Conservation (phyloP, 1,139 yeast species). For the Entelexis sorbosivorans region DNA sequence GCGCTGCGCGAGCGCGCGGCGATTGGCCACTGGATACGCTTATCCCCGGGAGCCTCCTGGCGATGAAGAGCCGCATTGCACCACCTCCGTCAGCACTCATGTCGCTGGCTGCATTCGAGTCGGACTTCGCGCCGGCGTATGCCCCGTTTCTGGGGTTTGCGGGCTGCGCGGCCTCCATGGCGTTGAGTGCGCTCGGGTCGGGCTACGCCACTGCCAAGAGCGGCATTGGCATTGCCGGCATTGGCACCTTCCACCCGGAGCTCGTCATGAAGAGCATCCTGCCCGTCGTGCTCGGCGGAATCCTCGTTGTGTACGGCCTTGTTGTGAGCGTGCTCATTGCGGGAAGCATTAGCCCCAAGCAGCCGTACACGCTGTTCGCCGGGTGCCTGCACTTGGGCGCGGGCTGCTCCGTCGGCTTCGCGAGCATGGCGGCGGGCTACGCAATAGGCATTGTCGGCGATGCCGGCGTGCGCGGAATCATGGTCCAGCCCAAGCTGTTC, state of each 20-base stretch:
- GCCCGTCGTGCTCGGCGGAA: constrained; percentile 99
- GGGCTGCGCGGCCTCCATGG: constrained; percentile 98
- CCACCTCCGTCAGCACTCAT: neutral
- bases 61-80: neutral
- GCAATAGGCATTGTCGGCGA: constrained; percentile 99
- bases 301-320: constrained; percentile 95
- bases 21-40: neutral
- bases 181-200: constrained; percentile 98
- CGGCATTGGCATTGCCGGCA: constrained; percentile 98
- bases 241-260: constrained; percentile 95
- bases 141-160: constrained; percentile 90
- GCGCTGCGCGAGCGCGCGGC: no score
- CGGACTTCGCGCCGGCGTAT: constrained; percentile 22
- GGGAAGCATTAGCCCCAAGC: constrained; percentile 52
- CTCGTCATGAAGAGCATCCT: constrained; percentile 51
- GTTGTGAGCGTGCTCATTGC: constrained; percentile 94
- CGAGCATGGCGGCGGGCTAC: constrained; percentile 96
- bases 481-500: constrained; percentile 92
- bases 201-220: constrained; percentile 99
- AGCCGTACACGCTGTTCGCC: constrained; percentile 85
- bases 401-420: constrained; percentile 92
- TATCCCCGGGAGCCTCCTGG: neutral
- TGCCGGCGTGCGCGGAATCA: constrained; percentile 94
- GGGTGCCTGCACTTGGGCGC: constrained; percentile 98
- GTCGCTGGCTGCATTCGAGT: constrained; percentile 6